phyloP scores from a whole-genome alignment of 2,329 filamentous ascomycete genomes.

The Fusarium burgessii region DNA sequence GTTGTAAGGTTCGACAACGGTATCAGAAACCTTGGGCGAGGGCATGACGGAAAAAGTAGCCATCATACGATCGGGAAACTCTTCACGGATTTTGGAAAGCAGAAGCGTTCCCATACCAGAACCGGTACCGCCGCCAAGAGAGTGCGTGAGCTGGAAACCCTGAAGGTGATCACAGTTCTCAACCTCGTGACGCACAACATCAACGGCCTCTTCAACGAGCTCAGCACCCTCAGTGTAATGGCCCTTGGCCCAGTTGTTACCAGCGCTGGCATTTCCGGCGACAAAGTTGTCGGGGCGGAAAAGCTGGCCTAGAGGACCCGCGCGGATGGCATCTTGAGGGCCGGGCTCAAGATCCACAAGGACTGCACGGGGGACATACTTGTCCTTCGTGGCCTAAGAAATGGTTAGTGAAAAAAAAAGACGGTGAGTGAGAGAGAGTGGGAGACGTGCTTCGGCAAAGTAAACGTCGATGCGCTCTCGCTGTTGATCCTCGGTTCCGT shows the following conservation, averaged over 20 bases:
- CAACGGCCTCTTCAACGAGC: constrained; percentile 96
- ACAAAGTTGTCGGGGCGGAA: constrained; percentile 99
- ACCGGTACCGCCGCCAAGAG: constrained; percentile 99
- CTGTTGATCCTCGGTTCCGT: constrained; percentile 97
- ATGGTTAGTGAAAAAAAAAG: constrained; percentile 13
- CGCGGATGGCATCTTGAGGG: constrained; percentile 99
- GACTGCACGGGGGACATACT: constrained; percentile 98
- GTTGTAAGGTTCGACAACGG: constrained; percentile 99
- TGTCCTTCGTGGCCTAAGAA: constrained; percentile 87
- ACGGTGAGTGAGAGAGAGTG: background rate
- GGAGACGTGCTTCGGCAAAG: constrained; percentile 78
- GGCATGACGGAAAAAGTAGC: constrained; percentile 99
- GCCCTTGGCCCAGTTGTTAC: constrained; percentile 99
- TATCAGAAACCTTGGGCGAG: constrained; percentile 99
- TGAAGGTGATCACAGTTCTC: constrained; percentile 99
- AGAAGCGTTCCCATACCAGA: constrained; percentile 99
- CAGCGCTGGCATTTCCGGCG: constrained; percentile 98
- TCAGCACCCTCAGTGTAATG: constrained; percentile 99
- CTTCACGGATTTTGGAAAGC: constrained; percentile 99
- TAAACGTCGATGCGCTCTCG: constrained; percentile 99
- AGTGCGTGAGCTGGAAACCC: constrained; percentile 99
- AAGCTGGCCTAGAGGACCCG: constrained; percentile 96
- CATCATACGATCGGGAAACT: constrained; percentile 99
- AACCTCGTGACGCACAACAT: constrained; percentile 97
- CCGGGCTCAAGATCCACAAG: constrained; percentile 99